These are phyloP conservation scores for Cyclotella sp. DNA, from an alignment of 108 stramenopile species.

Conservation along the genomic window DNA sequence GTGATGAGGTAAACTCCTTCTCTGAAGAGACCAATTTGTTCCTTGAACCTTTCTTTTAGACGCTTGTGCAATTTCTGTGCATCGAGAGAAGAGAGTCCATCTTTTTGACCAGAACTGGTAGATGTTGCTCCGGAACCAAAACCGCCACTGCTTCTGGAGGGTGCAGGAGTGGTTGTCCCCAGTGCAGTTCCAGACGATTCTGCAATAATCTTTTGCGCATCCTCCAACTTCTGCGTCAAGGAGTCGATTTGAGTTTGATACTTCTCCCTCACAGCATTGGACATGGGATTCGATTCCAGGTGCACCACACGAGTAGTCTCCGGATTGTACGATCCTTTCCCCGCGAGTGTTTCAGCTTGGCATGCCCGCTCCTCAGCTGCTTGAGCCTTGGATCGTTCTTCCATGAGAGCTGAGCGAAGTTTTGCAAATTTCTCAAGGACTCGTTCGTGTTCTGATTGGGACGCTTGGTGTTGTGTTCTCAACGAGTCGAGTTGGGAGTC, in stretches of 20 bases:
- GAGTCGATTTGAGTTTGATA: constrained; percentile 67
- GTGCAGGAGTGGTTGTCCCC: constrained; percentile 34
- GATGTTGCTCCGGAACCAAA: constrained; percentile 34
- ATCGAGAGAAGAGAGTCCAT: constrained; percentile 56
- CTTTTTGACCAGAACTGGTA: background rate
- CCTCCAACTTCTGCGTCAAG: constrained; percentile 63
- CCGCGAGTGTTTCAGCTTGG: constrained; percentile 78
- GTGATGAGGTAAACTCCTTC: constrained; percentile 95
- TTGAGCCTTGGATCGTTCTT: constrained; percentile 81
- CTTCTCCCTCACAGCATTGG: constrained; percentile 66
- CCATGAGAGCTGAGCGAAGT: constrained; percentile 71
- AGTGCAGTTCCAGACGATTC: background rate
- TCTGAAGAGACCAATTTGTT: constrained; percentile 89
- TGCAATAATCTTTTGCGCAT: constrained; percentile 21
- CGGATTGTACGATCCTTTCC: constrained; percentile 87
- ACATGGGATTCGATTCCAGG: constrained; percentile 75
- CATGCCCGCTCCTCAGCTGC: constrained; percentile 67
- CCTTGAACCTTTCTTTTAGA: constrained; percentile 90
- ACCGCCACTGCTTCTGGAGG: constrained; percentile 24
- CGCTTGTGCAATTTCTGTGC: constrained; percentile 88
- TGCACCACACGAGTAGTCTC: constrained; percentile 82
- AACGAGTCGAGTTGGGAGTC: constrained; percentile 47
- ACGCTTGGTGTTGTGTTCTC: constrained; percentile 29
- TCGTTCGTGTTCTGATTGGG: constrained; percentile 59
- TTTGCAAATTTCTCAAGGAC: constrained; percentile 83